A percentile compares a stretch with the other conserved stretches of the same genome.
phyloP scores from a whole-genome alignment of 2,329 filamentous ascomycete genomes.

The Ceratocystiopsis minuta region DNA sequence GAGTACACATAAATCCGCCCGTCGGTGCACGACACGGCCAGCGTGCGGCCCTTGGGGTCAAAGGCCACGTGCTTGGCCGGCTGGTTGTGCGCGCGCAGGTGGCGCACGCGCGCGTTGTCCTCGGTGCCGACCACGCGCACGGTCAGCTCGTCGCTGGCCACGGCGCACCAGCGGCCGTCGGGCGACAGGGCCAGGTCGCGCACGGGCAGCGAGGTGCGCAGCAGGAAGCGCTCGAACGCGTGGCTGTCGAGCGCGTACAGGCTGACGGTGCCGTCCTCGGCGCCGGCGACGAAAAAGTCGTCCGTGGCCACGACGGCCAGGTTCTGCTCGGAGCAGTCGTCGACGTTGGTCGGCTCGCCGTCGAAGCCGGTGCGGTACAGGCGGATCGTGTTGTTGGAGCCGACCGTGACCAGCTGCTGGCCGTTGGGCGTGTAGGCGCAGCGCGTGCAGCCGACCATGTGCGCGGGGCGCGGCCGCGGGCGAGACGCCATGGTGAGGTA shows the following conservation, averaged over 20 bases:
- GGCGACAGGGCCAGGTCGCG: conserved; percentile 70
- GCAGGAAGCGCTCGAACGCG: conserved; percentile 62
- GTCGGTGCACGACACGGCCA: conserved; percentile 73
- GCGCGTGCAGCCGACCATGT: conserved; percentile 74
- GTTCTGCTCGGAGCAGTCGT: conserved; percentile 79
- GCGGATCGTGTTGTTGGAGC: conserved; percentile 83
- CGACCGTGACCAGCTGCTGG: conserved; percentile 71
- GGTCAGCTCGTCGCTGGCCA: conserved; percentile 88
- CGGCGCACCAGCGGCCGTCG: conserved; percentile 74
- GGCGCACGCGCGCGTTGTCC: conserved; percentile 59
- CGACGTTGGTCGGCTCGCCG: conserved; percentile 81
- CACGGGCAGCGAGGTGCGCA: conserved; percentile 69
- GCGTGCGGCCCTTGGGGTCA: conserved; percentile 57
- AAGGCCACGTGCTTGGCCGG: conserved; percentile 87
- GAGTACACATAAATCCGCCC: conserved; percentile 85
- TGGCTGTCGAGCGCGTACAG: conserved; percentile 67
- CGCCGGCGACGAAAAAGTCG: conserved; percentile 72
- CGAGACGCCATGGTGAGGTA: conserved; percentile 20
- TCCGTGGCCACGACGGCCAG: conserved; percentile 58
- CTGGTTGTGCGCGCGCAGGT: conserved; percentile 66
- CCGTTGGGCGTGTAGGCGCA: conserved; percentile 84
- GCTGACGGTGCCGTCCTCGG: conserved; percentile 91
- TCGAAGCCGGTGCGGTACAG: conserved; percentile 83
- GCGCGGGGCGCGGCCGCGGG: conserved; percentile 46
- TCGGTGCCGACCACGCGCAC: conserved; percentile 75